These are phyloP conservation scores for Nakazawaea pomicola DNA, from an alignment of 805 yeast genomes.

Conservation along the genomic window DNA sequence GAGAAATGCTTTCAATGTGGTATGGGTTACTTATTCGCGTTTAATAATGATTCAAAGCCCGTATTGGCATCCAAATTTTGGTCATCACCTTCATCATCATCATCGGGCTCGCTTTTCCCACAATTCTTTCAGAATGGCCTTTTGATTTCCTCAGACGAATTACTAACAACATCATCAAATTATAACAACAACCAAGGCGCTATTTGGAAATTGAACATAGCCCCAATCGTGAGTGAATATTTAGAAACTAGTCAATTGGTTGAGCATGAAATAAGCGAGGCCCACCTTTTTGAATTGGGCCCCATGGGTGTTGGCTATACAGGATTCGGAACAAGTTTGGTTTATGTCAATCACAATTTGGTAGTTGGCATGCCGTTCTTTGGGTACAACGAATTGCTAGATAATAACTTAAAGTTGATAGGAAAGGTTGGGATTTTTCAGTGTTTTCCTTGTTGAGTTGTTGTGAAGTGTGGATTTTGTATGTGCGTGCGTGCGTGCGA, in stretches of 20 bases:
- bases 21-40: slow-evolving; percentile 25
- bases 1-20: slow-evolving; percentile 34
- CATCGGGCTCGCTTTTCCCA: no score
- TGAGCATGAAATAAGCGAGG: background rate
- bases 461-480: no score
- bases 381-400: slow-evolving; percentile 26
- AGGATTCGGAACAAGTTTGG: slow-evolving; percentile 40
- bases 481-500: no score
- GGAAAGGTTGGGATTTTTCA: slow-evolving; percentile 27
- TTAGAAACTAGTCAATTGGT: background rate
- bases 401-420: slow-evolving; percentile 21
- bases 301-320: slow-evolving; percentile 27
- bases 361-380: slow-evolving; percentile 34
- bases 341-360: slow-evolving; percentile 19
- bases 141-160: no score
- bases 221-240: slow-evolving; percentile 13
- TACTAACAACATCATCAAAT: slow-evolving; percentile 20
- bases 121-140: no score
- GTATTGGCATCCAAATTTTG: no score
- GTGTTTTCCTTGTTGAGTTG: no score
- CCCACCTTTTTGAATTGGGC: no score
- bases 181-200: slow-evolving; percentile 39
- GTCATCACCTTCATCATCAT: slow-evolving; percentile 15
- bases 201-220: slow-evolving; percentile 35
- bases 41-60: slow-evolving; percentile 3